A percentile compares a stretch with the other conserved stretches of the same genome.
phyloP scores from a whole-genome alignment of 2,329 filamentous ascomycete species.

The Ophiostoma perfectum region DNA sequence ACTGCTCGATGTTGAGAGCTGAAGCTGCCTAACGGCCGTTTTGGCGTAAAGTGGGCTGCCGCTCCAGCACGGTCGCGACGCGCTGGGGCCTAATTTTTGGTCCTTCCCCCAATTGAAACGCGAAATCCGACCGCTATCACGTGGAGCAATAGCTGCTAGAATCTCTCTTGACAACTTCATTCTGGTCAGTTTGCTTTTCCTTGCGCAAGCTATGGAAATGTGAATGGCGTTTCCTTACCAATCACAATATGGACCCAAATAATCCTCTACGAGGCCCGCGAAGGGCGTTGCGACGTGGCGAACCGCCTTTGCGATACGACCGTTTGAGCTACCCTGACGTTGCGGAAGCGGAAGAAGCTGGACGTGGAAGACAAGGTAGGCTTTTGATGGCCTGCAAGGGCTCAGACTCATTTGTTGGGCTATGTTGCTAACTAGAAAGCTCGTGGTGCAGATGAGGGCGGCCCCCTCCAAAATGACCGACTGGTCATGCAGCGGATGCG shows the following conservation, averaged over 20 bases:
- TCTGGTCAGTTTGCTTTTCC: background rate
- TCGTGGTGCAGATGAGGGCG: background rate
- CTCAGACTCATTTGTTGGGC: background rate
- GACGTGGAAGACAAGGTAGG: background rate
- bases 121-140: slow-evolving; percentile 26
- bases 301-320: slow-evolving; percentile 16
- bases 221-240: background rate
- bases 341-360: background rate
- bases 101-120: slow-evolving; percentile 24
- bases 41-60: slow-evolving; percentile 15
- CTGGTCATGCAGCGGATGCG: slow-evolving; percentile 7
- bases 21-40: background rate
- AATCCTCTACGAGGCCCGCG: slow-evolving; percentile 24
- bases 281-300: slow-evolving; percentile 21
- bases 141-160: slow-evolving; percentile 16
- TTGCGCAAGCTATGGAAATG: background rate
- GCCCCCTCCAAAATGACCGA: slow-evolving; percentile 5
- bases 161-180: background rate
- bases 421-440: background rate
- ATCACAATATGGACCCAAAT: slow-evolving; percentile 22
- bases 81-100: slow-evolving; percentile 20
- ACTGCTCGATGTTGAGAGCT: background rate
- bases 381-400: background rate
- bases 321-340: background rate
- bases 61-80: slow-evolving; percentile 20